Percentiles rank a stretch among this genome's conserved stretches.
Conservation (phyloP, 164 flowering plant genomes). For the Warburgia ugandensis region DNA sequence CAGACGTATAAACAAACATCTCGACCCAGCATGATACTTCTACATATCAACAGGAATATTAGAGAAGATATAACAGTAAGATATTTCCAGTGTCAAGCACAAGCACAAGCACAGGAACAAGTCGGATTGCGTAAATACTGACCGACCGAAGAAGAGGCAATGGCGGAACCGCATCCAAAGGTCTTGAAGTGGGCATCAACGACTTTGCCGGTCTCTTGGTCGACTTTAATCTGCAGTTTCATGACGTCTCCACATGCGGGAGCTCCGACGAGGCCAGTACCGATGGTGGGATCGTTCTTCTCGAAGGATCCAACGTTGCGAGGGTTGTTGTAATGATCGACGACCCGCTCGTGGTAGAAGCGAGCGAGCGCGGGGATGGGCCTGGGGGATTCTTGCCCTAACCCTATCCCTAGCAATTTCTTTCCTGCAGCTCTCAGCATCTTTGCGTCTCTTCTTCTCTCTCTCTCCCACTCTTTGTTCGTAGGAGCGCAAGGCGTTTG, state of each 20-base stretch:
- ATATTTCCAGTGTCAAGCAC: too few relatives aligned
- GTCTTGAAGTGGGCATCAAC: conserved; percentile 93
- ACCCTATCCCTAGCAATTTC: conserved; percentile 25
- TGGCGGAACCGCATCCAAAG: conserved; percentile 74
- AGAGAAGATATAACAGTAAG: too few relatives aligned
- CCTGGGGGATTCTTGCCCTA: neutral
- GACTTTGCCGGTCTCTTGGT: conserved; percentile 64
- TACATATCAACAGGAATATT: too few relatives aligned
- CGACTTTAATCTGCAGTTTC: conserved; percentile 94
- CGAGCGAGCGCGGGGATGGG: conserved; percentile 23
- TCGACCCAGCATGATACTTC: too few relatives aligned
- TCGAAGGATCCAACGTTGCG: conserved; percentile 95
- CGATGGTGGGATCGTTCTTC: conserved; percentile 84
- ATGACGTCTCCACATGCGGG: conserved; percentile 99
- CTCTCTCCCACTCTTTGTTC: neutral
- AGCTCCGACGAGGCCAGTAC: conserved; percentile 96
- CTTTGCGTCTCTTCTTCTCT: conserved; percentile 10
- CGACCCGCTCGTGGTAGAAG: conserved; percentile 84
- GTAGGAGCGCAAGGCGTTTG: too few relatives aligned
- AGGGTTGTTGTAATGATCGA: conserved; percentile 94
- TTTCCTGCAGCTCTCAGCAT: conserved; percentile 25
- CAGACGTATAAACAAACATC: too few relatives aligned
- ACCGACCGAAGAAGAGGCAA: conserved; percentile 68
- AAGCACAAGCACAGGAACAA: neutral
- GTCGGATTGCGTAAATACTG: neutral